Evolutionary conservation across 2,329 filamentous ascomycete genomes (phyloP).

Genomic region (Penicillium italicum): DNA sequence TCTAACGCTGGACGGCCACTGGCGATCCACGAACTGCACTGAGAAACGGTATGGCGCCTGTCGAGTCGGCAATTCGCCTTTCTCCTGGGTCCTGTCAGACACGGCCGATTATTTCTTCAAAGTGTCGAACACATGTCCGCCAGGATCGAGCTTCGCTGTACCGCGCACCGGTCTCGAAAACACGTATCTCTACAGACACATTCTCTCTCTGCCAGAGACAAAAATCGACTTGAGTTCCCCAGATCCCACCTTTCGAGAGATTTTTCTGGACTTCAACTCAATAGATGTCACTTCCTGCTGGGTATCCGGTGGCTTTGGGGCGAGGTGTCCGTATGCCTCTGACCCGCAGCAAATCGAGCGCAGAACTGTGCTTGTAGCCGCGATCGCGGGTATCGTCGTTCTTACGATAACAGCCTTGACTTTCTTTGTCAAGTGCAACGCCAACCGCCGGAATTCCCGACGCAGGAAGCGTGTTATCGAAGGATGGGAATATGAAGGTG

Average conservation of each 20-base stretch:
- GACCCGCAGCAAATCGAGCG: conserved; percentile 43
- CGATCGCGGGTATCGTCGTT: conserved; percentile 60
- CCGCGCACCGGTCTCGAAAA: conserved; percentile 64
- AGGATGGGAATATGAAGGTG: conserved; percentile 66
- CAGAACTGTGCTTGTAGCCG: conserved; percentile 56
- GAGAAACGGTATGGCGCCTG: conserved; percentile 54
- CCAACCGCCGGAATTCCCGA: conserved; percentile 55
- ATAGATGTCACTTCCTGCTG: conserved; percentile 57
- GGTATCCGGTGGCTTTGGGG: conserved; percentile 55
- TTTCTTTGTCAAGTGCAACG: conserved; percentile 62
- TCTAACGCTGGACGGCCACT: conserved; percentile 49
- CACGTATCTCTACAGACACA: conserved; percentile 51
- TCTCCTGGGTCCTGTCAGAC: conserved; percentile 54
- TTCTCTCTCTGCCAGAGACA: conserved; percentile 31
- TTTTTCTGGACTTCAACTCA: conserved; percentile 62
- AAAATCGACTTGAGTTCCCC: conserved; percentile 25
- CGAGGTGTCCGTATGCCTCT: conserved; percentile 56
- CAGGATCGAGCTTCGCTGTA: conserved; percentile 51
- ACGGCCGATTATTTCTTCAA: conserved; percentile 43
- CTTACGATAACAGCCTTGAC: conserved; percentile 59
- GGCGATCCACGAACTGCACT: conserved; percentile 57
- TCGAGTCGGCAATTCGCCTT: conserved; percentile 53
- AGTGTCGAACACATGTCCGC: conserved; percentile 48
- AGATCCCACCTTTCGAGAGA: conserved; percentile 30
- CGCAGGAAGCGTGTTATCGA: conserved; percentile 50